phyloP scores from a whole-genome alignment of 116 monocot genomes.

The Iris pallida region DNA sequence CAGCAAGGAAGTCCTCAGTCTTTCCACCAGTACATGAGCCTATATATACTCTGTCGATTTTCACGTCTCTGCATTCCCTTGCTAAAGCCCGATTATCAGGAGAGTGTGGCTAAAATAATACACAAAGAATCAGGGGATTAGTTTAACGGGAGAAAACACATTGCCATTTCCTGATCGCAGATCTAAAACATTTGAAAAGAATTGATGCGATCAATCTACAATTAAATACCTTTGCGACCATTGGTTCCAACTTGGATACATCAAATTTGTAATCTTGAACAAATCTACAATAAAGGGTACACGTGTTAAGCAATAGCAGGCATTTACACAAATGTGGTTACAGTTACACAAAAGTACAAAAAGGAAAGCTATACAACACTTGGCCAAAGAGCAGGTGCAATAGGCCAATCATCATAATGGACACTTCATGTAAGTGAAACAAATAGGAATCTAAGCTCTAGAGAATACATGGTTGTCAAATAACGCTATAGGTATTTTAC shows the following conservation, averaged over 20 bases:
- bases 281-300: slow-evolving; percentile 34
- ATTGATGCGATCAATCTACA: too few species aligned
- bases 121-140: not conserved
- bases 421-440: not conserved
- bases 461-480: too few species aligned
- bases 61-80: slow-evolving; percentile 94
- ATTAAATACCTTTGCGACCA: slow-evolving; percentile 75
- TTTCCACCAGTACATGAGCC: slow-evolving; percentile 97
- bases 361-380: too few species aligned
- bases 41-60: slow-evolving; percentile 87
- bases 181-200: too few species aligned
- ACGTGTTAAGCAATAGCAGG: not conserved
- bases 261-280: slow-evolving; percentile 70
- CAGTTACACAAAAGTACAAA: too few species aligned
- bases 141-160: too few species aligned
- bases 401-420: slow-evolving; percentile 47
- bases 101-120: slow-evolving; percentile 69
- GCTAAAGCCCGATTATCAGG: slow-evolving; percentile 93
- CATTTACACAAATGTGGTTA: too few species aligned
- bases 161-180: too few species aligned
- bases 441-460: too few species aligned
- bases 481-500: too few species aligned
- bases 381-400: too few species aligned
- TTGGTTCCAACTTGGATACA: slow-evolving; percentile 87
- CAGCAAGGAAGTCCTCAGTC: slow-evolving; percentile 81